Percentiles rank a stretch among this genome's conserved stretches.
These are phyloP conservation scores for Penicillium flavigenum DNA, from an alignment of 495 filamentous ascomycete genomes.

Conservation along the genomic window DNA sequence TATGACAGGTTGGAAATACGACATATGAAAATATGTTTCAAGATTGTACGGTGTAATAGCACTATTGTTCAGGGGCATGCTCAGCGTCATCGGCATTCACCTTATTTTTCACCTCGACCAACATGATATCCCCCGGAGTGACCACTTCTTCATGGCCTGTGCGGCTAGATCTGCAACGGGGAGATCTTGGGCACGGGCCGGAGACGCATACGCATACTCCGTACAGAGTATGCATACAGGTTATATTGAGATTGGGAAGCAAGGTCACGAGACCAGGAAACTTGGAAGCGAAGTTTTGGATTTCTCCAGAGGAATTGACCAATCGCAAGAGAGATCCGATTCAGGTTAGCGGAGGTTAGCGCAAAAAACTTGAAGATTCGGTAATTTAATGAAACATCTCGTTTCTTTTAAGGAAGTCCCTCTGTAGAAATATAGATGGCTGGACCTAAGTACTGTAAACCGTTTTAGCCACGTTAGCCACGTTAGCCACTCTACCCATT, in stretches of 20 bases:
- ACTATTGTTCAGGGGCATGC: no score
- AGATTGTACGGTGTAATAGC: no score
- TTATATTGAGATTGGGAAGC: background rate
- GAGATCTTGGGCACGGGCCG: constrained; percentile 12
- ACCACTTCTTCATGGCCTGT: constrained; percentile 10
- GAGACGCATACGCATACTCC: background rate
- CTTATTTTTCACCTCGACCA: constrained; percentile 11
- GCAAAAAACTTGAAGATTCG: background rate
- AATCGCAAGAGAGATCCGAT: background rate
- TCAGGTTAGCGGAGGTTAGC: background rate
- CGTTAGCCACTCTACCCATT: background rate
- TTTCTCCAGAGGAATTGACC: background rate
- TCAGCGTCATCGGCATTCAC: background rate
- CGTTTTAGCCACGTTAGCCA: background rate
- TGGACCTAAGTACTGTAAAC: background rate
- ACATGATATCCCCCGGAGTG: constrained; percentile 14
- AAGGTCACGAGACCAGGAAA: background rate
- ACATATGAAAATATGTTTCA: no score
- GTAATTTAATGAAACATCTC: background rate
- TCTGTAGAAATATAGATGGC: background rate
- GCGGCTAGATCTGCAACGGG: constrained; percentile 20
- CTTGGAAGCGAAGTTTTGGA: background rate
- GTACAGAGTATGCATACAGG: no score
- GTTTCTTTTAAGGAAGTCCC: background rate
- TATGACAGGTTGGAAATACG: background rate